A percentile compares a stretch with the other conserved stretches of the same genome.
Evolutionary conservation across 352 stramenopile species (phyloP).

Genomic region (Pseudoperonospora humuli): DNA sequence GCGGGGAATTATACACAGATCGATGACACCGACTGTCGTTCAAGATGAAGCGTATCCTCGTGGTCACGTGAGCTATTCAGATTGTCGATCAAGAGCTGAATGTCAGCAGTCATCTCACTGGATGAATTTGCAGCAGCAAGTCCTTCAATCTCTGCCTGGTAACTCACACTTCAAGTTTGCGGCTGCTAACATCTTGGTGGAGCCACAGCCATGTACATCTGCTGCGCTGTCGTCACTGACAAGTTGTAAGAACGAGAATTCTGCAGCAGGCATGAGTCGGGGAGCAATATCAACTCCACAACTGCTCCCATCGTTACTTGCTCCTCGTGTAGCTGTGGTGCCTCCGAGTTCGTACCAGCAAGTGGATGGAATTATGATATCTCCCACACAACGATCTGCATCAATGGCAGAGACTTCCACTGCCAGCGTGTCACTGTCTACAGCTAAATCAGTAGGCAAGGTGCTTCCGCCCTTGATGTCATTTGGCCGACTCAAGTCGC

Average conservation of each 20-base stretch:
- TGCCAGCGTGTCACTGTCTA: slow-evolving; percentile 2
- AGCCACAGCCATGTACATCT: slow-evolving; percentile 4
- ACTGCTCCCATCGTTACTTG: slow-evolving; percentile 17
- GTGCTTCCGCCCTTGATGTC: slow-evolving; percentile 15
- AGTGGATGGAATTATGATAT: slow-evolving; percentile 2
- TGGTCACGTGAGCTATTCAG: slow-evolving; percentile 1
- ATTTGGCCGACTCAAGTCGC: slow-evolving; percentile 3
- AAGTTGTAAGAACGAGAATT: slow-evolving; percentile 4
- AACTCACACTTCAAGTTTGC: slow-evolving; percentile 31
- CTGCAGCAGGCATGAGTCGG: not conserved
- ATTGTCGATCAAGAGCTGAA: slow-evolving; percentile 1
- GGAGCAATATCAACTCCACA: slow-evolving; percentile 2
- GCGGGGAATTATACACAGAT: not conserved
- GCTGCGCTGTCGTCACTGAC: not conserved
- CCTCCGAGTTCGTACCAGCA: slow-evolving; percentile 4
- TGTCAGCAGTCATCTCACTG: not conserved
- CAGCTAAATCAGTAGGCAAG: slow-evolving; percentile 3
- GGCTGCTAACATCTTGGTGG: slow-evolving; percentile 23
- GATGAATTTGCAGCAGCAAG: slow-evolving; percentile 13
- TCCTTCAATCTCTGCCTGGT: not conserved
- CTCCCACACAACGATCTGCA: slow-evolving; percentile 3
- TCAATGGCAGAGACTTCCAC: not conserved
- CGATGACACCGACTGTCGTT: not conserved
- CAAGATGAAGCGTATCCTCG: slow-evolving; percentile 11
- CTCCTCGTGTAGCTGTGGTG: slow-evolving; percentile 4